Conservation (phyloP, 2,329 filamentous ascomycete genomes). For the Dryadomyces sulphureus region DNA sequence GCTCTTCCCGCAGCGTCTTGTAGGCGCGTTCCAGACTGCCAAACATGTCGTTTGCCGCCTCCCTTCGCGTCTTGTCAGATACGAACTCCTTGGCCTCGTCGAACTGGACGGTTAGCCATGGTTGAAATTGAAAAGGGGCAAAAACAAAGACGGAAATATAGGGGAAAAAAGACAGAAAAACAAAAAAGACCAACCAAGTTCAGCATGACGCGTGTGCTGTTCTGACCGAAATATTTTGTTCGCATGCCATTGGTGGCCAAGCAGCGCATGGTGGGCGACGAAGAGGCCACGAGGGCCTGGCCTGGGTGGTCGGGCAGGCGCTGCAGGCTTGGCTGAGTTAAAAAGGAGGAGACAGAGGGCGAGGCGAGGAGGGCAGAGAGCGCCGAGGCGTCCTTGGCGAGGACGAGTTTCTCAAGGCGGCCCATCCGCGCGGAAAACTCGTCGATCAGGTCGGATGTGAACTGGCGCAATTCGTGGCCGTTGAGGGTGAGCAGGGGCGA, state of each 20-base stretch:
- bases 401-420: constrained; percentile 35
- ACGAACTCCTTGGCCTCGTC: constrained; percentile 38
- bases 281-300: constrained; percentile 7
- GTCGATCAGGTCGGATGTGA: constrained; percentile 20
- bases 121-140: background rate
- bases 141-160: no score
- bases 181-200: constrained; percentile 36
- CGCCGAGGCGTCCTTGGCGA: constrained; percentile 20
- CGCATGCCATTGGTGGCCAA: constrained; percentile 33
- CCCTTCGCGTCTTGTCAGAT: constrained; percentile 24
- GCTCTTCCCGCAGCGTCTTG: constrained; percentile 30
- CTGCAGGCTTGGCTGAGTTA: constrained; percentile 11
- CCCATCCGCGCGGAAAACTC: constrained; percentile 36
- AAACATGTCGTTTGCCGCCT: constrained; percentile 27
- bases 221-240: constrained; percentile 38
- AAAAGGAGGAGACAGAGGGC: constrained; percentile 11
- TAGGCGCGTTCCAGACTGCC: constrained; percentile 31
- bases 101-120: no score
- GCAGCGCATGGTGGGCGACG: constrained; percentile 29
- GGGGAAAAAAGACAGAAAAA: no score
- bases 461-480: constrained; percentile 14
- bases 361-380: constrained; percentile 7
- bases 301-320: constrained; percentile 3
- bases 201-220: constrained; percentile 34
- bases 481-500: constrained; percentile 10